Conservation (phyloP, 169 alveolate species). For the Plasmodium knowlesi region DNA sequence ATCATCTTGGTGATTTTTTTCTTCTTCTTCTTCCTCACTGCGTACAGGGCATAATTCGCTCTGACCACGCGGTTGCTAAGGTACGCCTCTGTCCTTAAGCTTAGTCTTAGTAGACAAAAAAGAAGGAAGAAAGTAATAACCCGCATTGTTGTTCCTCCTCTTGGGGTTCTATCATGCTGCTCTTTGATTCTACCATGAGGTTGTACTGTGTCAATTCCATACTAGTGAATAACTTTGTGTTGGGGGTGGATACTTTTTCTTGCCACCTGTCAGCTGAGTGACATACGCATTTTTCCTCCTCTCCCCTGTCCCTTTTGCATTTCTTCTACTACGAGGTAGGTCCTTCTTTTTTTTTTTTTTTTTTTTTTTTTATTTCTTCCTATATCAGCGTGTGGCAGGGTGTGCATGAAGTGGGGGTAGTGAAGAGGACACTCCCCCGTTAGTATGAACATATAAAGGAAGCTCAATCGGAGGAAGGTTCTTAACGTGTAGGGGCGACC, state of each 20-base stretch:
- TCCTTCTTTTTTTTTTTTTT: background rate
- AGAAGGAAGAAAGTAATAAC: background rate
- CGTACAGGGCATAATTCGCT: slow-evolving; percentile 28
- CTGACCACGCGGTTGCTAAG: slow-evolving; percentile 16
- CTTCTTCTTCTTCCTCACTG: slow-evolving; percentile 46
- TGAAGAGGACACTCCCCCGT: background rate
- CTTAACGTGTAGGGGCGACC: background rate
- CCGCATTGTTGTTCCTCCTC: slow-evolving; percentile 50
- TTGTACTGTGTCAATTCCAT: background rate
- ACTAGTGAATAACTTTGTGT: background rate
- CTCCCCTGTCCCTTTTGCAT: background rate
- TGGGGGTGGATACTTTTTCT: background rate
- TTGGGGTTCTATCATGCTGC: background rate
- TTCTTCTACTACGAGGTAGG: background rate
- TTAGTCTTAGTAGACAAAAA: slow-evolving; percentile 11
- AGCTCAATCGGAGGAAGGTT: background rate
- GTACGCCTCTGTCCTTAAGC: slow-evolving; percentile 5
- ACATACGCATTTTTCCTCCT: background rate
- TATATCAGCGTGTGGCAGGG: background rate
- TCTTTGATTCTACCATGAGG: background rate
- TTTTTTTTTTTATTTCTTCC: background rate
- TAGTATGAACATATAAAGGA: background rate
- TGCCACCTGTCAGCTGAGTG: background rate
- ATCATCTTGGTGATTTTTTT: slow-evolving; percentile 46
- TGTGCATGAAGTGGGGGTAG: background rate